Base-by-base conservation (phyloP, 768 basidiomycete genomes). In the Wakefieldia striispora region DNA sequence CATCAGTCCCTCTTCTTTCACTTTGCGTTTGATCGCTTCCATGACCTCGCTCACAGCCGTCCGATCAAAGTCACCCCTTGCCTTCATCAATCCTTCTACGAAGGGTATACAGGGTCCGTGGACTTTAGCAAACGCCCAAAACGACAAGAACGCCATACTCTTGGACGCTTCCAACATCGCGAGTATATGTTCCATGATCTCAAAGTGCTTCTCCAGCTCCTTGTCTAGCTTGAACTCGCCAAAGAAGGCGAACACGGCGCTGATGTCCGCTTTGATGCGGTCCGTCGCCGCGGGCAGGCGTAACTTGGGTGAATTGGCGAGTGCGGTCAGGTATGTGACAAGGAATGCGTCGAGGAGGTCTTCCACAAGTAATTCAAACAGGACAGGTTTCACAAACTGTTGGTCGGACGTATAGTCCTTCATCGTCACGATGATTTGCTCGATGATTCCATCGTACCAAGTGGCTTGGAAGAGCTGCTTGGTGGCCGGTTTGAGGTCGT, bases 401-500 rank as follows among this genome's bases (percentile, higher is more conserved):
- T 95, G 90, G 69, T 98, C 97, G n/a, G 77, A 67, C 84, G 94
- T 93, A 70, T 98, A 98, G 62, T 99, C 97, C 45, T 86, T 81
- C 77, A 98, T 90, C 36, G 97, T 99, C 71, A 94, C 91, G 53
- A 97, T 78, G 45, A 98, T 87, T 69, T 95, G 93, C 5, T 77
- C 74, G 72, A 95, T 82, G 61, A 88, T 80, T 4, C 87, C 86
- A 24, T 94, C 91, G 67, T 98, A 98, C 97, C 97, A 98, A 1
- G 77, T 57, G 6, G 79, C 74, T 50, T 86, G 84, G 78, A 98
- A 94, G 33, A 98, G 76, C 34, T 75, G 77, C 65, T 91, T 93
- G 14, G 83, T 88, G 10, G 88, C 95, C 1, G 88, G 83, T 65
- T 87, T 91, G 57, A 98, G 72, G 66, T 98, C 97, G 68, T 97